Evolutionary conservation across 768 basidiomycete species (phyloP).

Genomic region (Boletus sp.): DNA sequence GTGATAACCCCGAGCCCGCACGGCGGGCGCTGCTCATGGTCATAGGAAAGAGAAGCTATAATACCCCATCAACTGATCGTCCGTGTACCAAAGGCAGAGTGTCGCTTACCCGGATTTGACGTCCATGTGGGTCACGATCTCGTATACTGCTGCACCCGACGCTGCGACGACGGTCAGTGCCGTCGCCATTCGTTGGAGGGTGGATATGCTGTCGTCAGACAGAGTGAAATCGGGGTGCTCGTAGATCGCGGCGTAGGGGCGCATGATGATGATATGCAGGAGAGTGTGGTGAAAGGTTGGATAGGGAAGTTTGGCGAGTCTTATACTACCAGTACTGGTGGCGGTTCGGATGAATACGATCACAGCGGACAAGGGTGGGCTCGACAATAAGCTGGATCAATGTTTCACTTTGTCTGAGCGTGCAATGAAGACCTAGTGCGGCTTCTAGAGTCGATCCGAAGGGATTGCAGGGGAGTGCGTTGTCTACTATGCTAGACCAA

Average conservation of each 20-base stretch:
- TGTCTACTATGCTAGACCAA: background rate
- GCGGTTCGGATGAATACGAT: background rate
- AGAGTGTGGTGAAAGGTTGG: background rate
- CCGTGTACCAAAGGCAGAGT: background rate
- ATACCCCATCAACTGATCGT: background rate
- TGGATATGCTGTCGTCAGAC: constrained; percentile 23
- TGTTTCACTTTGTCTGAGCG: constrained; percentile 8
- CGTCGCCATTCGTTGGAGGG: constrained; percentile 26
- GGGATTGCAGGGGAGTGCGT: background rate
- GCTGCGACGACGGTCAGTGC: constrained; percentile 32
- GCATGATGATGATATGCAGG: constrained; percentile 18
- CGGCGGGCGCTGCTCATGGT: background rate
- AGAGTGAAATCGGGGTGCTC: constrained; percentile 34
- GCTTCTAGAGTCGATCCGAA: background rate
- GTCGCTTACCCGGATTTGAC: constrained; percentile 20
- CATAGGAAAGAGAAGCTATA: constrained; percentile 15
- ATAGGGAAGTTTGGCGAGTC: background rate
- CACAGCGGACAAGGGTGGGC: constrained; percentile 2
- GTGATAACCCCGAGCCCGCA: background rate
- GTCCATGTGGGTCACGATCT: constrained; percentile 19
- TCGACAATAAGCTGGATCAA: constrained; percentile 2
- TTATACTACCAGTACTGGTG: constrained; percentile 10
- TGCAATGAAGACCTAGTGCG: background rate
- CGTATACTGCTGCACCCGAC: constrained; percentile 33
- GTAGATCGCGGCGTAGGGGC: constrained; percentile 34